Evolutionary conservation across 805 yeast species (phyloP), one percentile per base, ranked within the genome.

Genomic region (Zygosaccharomyces kombuchaensis): DNA sequence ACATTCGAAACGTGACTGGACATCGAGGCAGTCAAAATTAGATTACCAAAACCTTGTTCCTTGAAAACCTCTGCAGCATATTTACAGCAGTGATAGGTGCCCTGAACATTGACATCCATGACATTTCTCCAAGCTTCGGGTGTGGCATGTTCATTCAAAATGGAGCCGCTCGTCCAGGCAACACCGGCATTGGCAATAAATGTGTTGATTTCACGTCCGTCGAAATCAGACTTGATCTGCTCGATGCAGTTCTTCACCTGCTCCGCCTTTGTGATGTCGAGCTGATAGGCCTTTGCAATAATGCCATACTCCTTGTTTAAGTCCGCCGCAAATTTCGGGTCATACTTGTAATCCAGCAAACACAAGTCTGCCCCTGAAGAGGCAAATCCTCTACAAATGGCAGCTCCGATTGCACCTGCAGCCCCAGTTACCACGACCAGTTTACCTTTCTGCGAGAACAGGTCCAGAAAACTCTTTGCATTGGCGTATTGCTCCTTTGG

Each of bases 101-200:
- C 89, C 62, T 85, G 82, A 50, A 89, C 72, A 62, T 88, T 91
- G 45, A 85, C 79, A 62, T 81, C 78, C 63, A 87, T 76, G 44
- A 88, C 80, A 53, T 79, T 78, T 63, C 75, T 71, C 90, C 93
- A 89, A 16, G 49, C 47, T 55, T 79, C 81, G 43, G 72, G 75
- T 25, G 60, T 52, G 1, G 70, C 72, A 23, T 66, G 68, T 29
- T 58, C 58, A 52, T 68, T 63, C 45, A 77, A 62, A 50, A 79
- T 65, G 17, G 75, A 75, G 25, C 89, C 89, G 29, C 76, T 72
- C 16, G 80, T 75, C 95, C 95, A 87, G n/a, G 89, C 82, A 37
- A 86, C 80, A 36, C 96, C 96, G 9, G 96, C 96, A 63, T 88
- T 88, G 57, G 95, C 95, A 40, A 88, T 91, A 58, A 86, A 83